Conservation (phyloP, 106 monocot genomes). For the Allium sativum region DNA sequence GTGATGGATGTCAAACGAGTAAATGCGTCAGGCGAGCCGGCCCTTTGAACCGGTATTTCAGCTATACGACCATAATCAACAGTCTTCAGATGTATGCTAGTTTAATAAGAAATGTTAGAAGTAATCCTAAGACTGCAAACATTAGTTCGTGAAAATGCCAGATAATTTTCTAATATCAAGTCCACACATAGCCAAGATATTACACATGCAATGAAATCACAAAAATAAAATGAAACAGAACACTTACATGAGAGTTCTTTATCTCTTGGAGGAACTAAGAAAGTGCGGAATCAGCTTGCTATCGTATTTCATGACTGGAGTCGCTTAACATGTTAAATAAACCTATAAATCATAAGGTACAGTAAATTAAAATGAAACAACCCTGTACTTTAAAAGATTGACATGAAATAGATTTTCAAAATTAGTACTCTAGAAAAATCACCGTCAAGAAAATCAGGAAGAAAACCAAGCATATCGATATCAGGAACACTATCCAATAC, state of each 20-base stretch:
- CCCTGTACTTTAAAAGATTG: no score
- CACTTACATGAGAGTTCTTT: constrained; percentile 92
- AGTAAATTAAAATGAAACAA: no score
- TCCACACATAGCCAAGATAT: neutral
- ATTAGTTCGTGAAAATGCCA: neutral
- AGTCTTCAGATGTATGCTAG: constrained; percentile 47
- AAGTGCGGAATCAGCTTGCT: constrained; percentile 98
- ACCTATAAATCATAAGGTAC: constrained; percentile 53
- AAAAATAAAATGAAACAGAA: neutral
- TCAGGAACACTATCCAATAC: no score
- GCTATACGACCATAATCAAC: constrained; percentile 99
- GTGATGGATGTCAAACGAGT: constrained; percentile 85
- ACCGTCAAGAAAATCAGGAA: no score
- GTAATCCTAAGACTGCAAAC: neutral
- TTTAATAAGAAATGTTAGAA: constrained; percentile 3
- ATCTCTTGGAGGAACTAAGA: constrained; percentile 98
- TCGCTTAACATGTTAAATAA: constrained; percentile 99
- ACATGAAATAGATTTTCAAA: no score
- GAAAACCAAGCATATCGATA: no score
- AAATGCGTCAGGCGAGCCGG: constrained; percentile 79
- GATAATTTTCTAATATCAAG: neutral
- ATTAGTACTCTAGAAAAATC: no score
- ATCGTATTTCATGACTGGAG: constrained; percentile 90
- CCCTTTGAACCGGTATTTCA: constrained; percentile 92
- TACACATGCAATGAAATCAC: neutral